Conservation (phyloP, 768 basidiomycete species). For the Kwoniella mangroviensis region DNA sequence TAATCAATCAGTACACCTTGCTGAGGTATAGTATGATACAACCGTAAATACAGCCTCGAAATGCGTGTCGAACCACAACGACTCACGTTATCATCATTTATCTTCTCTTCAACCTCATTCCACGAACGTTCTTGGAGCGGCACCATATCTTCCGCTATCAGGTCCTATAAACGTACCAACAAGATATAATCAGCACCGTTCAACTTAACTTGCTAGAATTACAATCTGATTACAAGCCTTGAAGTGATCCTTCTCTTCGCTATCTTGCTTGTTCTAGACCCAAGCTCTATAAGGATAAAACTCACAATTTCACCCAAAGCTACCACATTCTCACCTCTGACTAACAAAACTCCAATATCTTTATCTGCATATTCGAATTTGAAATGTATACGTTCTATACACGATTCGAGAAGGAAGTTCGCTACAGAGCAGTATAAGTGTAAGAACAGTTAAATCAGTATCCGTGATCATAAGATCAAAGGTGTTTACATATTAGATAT, state of each 20-base stretch:
- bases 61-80: too few species aligned
- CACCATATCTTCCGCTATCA: conserved; percentile 46
- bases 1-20: too few species aligned
- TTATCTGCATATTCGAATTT: conserved; percentile 80
- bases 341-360: conserved; percentile 71
- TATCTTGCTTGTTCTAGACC: too few species aligned
- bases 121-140: conserved; percentile 35
- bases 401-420: conserved; percentile 95
- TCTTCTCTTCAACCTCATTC: conserved; percentile 41
- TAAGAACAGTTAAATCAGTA: background rate
- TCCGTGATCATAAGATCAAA: background rate
- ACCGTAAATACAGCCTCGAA: too few species aligned
- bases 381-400: conserved; percentile 92
- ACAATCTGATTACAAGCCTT: too few species aligned
- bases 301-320: conserved; percentile 93
- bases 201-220: too few species aligned
- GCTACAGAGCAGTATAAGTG: conserved; percentile 62
- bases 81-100: conserved; percentile 45
- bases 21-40: too few species aligned
- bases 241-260: too few species aligned
- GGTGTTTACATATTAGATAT: background rate
- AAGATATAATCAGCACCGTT: background rate
- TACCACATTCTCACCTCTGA: conserved; percentile 98
- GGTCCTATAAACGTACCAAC: conserved; percentile 29
- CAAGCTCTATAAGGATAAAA: too few species aligned